Evolutionary conservation across 352 stramenopile species (phyloP).

Genomic region (Globisporangium iwayamae): DNA sequence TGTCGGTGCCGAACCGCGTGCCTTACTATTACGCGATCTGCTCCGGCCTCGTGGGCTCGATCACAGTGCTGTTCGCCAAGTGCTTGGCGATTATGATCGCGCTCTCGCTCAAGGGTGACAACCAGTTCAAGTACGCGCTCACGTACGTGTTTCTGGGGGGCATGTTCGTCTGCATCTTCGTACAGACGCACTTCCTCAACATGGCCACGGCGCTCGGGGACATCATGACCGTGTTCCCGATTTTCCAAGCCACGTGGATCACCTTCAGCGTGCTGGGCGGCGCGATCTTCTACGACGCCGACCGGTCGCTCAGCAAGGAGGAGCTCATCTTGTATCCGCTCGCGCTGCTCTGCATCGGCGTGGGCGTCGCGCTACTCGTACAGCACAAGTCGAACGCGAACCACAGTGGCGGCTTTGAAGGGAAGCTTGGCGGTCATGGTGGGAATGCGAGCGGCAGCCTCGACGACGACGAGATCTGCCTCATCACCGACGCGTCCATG

Average conservation of each 20-base stretch:
- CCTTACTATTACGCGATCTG: slow-evolving; percentile 86
- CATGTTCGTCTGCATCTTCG: slow-evolving; percentile 84
- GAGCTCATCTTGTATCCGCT: slow-evolving; percentile 76
- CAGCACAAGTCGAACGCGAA: slow-evolving; percentile 35
- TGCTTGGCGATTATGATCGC: slow-evolving; percentile 85
- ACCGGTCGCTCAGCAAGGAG: slow-evolving; percentile 42
- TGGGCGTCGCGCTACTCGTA: slow-evolving; percentile 68
- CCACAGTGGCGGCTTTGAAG: background rate
- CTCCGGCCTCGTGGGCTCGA: slow-evolving; percentile 81
- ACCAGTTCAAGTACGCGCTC: slow-evolving; percentile 83
- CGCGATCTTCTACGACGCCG: slow-evolving; percentile 81
- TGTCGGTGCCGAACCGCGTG: slow-evolving; percentile 34
- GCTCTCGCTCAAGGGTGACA: slow-evolving; percentile 76
- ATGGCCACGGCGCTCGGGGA: slow-evolving; percentile 78
- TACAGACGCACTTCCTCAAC: slow-evolving; percentile 88
- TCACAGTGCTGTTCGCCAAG: slow-evolving; percentile 82
- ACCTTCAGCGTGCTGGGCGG: slow-evolving; percentile 84
- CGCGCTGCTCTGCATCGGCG: slow-evolving; percentile 59
- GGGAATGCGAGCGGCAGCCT: slow-evolving; percentile 20
- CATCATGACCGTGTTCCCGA: slow-evolving; percentile 88
- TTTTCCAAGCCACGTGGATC: slow-evolving; percentile 88
- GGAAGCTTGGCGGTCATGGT: slow-evolving; percentile 7
- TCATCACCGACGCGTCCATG: slow-evolving; percentile 66
- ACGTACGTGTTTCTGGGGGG: slow-evolving; percentile 86
- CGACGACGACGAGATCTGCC: slow-evolving; percentile 48